phyloP scores from a whole-genome alignment of 768 basidiomycete genomes.

The Agrocybe pediades region DNA sequence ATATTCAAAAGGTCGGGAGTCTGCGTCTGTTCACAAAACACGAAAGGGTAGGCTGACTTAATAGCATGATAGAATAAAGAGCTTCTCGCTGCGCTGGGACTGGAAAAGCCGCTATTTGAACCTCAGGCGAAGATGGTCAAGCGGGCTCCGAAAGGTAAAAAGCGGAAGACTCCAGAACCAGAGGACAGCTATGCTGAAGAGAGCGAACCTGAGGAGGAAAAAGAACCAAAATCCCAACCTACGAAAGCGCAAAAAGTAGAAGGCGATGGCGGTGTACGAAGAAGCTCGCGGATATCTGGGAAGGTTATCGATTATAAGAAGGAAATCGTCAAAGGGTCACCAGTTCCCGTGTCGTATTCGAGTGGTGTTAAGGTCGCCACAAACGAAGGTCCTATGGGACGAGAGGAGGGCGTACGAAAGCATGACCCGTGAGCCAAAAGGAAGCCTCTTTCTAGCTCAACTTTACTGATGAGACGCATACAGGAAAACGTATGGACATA shows the following conservation, averaged over 20 bases:
- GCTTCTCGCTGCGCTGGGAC: slow-evolving; percentile 42
- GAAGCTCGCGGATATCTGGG: slow-evolving; percentile 68
- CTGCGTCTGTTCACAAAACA: too few species aligned
- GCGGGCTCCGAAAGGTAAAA: slow-evolving; percentile 32
- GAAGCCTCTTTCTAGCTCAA: background rate
- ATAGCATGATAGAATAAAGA: slow-evolving; percentile 50
- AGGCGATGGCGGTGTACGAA: slow-evolving; percentile 40
- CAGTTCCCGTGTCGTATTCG: slow-evolving; percentile 40
- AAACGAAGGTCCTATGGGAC: slow-evolving; percentile 37
- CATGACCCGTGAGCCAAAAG: slow-evolving; percentile 60
- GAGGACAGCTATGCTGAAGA: background rate
- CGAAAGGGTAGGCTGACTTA: too few species aligned
- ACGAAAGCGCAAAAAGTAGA: slow-evolving; percentile 35
- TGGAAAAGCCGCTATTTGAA: slow-evolving; percentile 50
- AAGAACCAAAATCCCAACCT: slow-evolving; percentile 15
- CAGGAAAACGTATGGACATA: slow-evolving; percentile 79
- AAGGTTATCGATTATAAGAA: slow-evolving; percentile 57
- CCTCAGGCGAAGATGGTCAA: slow-evolving; percentile 43
- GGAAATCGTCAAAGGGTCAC: slow-evolving; percentile 37
- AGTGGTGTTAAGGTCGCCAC: slow-evolving; percentile 35
- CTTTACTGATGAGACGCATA: background rate
- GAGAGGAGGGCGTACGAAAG: slow-evolving; percentile 34
- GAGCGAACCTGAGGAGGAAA: slow-evolving; percentile 12
- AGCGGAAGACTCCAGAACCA: slow-evolving; percentile 37
- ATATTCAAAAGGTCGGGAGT: slow-evolving; percentile 20